These are phyloP conservation scores for Lipomyces anomalus DNA, from an alignment of 805 yeast species.

Conservation along the genomic window DNA sequence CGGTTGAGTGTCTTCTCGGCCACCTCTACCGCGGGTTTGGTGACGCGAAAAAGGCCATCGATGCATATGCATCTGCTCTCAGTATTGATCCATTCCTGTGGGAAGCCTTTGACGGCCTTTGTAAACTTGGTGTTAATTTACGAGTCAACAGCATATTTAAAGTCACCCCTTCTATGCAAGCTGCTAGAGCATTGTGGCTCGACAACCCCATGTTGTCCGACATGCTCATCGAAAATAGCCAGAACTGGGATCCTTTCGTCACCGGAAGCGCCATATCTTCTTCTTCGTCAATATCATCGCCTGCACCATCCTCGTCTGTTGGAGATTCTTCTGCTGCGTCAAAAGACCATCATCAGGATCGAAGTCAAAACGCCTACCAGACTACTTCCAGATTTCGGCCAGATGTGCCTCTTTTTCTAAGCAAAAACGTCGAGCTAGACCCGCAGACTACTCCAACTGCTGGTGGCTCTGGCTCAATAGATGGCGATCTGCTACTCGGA, in stretches of 20 bases:
- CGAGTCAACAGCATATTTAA: slow-evolving; percentile 42
- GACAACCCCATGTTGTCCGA: slow-evolving; percentile 8
- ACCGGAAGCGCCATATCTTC: slow-evolving; percentile 11
- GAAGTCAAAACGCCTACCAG: no score
- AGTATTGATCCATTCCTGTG: slow-evolving; percentile 73
- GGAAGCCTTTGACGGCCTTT: slow-evolving; percentile 77
- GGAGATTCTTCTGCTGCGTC: background rate
- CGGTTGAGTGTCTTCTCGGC: slow-evolving; percentile 63
- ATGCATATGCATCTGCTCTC: slow-evolving; percentile 63
- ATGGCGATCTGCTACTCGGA: background rate
- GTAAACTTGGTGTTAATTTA: slow-evolving; percentile 52
- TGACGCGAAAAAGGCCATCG: slow-evolving; percentile 57
- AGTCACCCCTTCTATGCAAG: slow-evolving; percentile 19
- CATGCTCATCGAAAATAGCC: slow-evolving; percentile 12
- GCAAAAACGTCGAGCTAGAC: background rate
- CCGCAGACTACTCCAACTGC: background rate
- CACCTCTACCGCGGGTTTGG: slow-evolving; percentile 55
- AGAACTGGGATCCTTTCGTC: slow-evolving; percentile 19
- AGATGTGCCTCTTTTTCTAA: background rate
- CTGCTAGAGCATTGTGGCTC: slow-evolving; percentile 21
- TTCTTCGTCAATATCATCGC: slow-evolving; percentile 5
- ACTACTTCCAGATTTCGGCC: background rate
- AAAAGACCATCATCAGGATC: no score
- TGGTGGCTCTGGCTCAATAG: background rate
- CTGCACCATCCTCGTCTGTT: background rate